These are phyloP conservation scores for Sclerospora graminicola DNA, from an alignment of 352 stramenopile species.

Conservation along the genomic window DNA sequence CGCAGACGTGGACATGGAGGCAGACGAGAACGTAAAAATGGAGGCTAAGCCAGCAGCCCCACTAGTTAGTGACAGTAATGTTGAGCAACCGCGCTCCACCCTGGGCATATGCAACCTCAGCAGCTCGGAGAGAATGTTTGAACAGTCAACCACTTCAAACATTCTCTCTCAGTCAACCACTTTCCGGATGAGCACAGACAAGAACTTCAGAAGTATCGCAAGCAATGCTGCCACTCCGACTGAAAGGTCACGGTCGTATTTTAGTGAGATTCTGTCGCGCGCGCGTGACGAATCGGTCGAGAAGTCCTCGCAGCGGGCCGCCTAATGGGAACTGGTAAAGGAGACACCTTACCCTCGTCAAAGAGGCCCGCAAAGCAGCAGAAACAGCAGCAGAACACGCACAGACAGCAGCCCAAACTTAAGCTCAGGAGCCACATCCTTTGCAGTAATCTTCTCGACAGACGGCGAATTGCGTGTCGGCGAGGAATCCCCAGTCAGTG, in stretches of 20 bases:
- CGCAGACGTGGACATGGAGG: constrained; percentile 26
- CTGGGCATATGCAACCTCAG: too few relatives aligned
- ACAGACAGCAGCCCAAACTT: neutral
- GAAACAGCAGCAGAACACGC: constrained; percentile 16
- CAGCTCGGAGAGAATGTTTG: constrained; percentile 22
- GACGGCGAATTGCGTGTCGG: too few relatives aligned
- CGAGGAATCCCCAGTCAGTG: too few relatives aligned
- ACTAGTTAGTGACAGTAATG: constrained; percentile 2
- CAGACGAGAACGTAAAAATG: constrained; percentile 18
- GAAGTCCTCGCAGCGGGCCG: constrained; percentile 16
- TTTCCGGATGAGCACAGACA: constrained; percentile 15
- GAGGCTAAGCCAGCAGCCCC: constrained; percentile 18
- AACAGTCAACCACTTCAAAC: constrained; percentile 19
- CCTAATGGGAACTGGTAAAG: constrained; percentile 21
- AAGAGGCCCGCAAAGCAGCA: constrained; percentile 27
- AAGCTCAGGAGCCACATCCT: constrained; percentile 1
- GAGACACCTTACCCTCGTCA: constrained; percentile 25
- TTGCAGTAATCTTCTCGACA: too few relatives aligned
- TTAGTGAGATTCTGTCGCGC: constrained; percentile 34
- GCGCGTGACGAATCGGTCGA: constrained; percentile 27
- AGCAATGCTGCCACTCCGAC: neutral
- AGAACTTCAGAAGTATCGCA: constrained; percentile 5
- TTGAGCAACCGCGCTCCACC: constrained; percentile 1
- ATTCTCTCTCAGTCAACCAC: constrained; percentile 21
- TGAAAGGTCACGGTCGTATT: constrained; percentile 23